These are phyloP conservation scores for Xerocomus cyaneibrunnescens DNA, from an alignment of 1,284 basidiomycete species.

Conservation along the genomic window DNA sequence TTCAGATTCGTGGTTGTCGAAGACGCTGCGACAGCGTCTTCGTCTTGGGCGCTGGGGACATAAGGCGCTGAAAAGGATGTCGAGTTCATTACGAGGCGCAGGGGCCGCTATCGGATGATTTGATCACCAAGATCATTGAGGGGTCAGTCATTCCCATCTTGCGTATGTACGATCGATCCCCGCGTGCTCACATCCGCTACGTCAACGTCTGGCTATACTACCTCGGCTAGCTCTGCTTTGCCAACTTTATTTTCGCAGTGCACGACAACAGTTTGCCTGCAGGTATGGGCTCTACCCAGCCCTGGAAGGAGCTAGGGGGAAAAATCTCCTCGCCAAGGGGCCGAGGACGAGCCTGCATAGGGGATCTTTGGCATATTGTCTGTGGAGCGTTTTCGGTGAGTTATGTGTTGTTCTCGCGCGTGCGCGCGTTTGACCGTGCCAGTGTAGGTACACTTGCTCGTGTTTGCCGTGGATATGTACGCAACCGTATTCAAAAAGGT, in stretches of 20 bases:
- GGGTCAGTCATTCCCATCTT: conserved; percentile 42
- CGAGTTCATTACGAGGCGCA: conserved; percentile 71
- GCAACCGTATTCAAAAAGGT: conserved; percentile 58
- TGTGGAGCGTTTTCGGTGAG: conserved; percentile 34
- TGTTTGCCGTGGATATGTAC: conserved; percentile 34
- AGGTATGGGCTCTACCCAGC: conserved; percentile 57
- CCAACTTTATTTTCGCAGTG: conserved; percentile 71
- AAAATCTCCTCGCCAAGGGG: conserved; percentile 66
- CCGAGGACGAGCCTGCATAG: conserved; percentile 62
- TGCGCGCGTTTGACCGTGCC: no score
- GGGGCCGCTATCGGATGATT: conserved; percentile 62
- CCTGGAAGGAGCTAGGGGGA: conserved; percentile 71
- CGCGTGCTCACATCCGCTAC: conserved; percentile 52
- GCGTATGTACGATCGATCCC: background rate
- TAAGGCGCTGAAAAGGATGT: conserved; percentile 64
- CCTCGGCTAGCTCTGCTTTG: conserved; percentile 75
- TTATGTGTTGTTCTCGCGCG: background rate
- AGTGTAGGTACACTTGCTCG: conserved; percentile 21
- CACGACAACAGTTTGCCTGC: conserved; percentile 58
- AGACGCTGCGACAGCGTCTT: no score
- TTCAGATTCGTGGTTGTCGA: no score
- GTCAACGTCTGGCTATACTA: conserved; percentile 78
- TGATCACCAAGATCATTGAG: conserved; percentile 72
- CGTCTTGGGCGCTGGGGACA: conserved; percentile 84
- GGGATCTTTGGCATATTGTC: conserved; percentile 52